Percentiles rank a stretch among this genome's conserved stretches.
Conservation (phyloP, 352 stramenopile species). For the Pythium plurisporium region DNA sequence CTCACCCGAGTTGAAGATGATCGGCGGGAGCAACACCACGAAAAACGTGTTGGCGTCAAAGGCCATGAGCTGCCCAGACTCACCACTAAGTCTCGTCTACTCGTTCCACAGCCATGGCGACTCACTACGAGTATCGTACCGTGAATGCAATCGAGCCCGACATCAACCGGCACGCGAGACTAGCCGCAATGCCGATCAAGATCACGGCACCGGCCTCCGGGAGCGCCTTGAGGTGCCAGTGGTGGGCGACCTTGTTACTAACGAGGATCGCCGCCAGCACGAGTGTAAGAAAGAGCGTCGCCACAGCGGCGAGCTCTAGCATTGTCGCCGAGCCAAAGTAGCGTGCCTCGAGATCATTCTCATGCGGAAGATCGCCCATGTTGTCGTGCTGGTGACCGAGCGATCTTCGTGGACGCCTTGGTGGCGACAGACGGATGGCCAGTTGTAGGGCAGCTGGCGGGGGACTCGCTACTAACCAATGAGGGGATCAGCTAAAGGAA, state of each 20-base stretch:
- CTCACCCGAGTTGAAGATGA: conserved; percentile 79
- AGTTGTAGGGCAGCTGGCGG: neutral
- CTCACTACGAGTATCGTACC: conserved; percentile 12
- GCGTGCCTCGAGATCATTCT: conserved; percentile 26
- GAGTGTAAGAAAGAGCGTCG: conserved; percentile 27
- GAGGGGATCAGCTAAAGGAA: neutral
- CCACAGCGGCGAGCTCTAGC: conserved; percentile 28
- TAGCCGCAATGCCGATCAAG: conserved; percentile 23
- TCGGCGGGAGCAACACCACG: conserved; percentile 70
- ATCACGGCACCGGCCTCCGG: conserved; percentile 29
- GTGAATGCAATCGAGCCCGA: conserved; percentile 26
- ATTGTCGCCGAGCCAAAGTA: conserved; percentile 22
- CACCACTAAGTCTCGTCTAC: no score
- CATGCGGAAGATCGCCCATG: conserved; percentile 23
- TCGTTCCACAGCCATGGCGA: no score
- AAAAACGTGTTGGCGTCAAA: conserved; percentile 82
- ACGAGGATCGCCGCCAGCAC: conserved; percentile 25
- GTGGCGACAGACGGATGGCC: neutral
- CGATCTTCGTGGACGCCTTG: neutral
- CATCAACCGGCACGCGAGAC: conserved; percentile 20
- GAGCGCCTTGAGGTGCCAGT: conserved; percentile 24
- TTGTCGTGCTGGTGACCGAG: neutral
- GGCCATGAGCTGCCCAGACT: conserved; percentile 30
- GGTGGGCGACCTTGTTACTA: conserved; percentile 34
- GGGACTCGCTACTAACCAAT: neutral